Base-by-base conservation (phyloP, 169 alveolate species). In the Plasmodium vivax region DNA sequence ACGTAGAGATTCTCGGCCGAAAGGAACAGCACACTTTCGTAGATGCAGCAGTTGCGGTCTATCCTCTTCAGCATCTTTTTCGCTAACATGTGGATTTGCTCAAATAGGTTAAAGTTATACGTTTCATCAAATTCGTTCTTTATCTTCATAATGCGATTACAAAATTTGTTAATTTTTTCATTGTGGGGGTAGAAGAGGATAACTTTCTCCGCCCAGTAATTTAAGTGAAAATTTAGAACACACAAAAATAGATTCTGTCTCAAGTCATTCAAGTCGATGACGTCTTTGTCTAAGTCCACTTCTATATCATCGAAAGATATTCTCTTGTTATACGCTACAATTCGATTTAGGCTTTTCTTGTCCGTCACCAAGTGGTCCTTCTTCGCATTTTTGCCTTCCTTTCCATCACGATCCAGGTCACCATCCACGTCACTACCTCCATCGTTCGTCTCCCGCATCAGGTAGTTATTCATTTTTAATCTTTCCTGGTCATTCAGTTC, bases 181-280 rank as follows among this genome's bases (percentile, higher is more conserved):
- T 90, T 90, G 51, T 90, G 91, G 12, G 94, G 94, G 68, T 90
- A 90, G 82, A 90, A 90, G 68, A 90, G 45, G 30, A 90, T 90
- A 90, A 90, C 94, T 36, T 90, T 90, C 80, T 90, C 91, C 62
- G 94, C 94, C 94, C 94, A 90, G 72, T 90, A 90, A 36, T 79
- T 58, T 3, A 90, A 51, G 34, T 90, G 94, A 79, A 90, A 90
- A 90, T 90, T 90, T 41, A 90, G 38, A n/a, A 81, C 94, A 79
- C 94, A 90, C 68, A 90, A 80, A 79, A 90, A 80, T 79, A 90
- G 62, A n/a, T 90, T 58, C 9, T 80, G 43, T 80, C 83, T 79
- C 34, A 90, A 54, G 14, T 90, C 94, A 27, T 90, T 58, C 36
- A 90, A 3, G 51, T 90, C 94, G 6, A 90, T 43, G 16, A 90